Base-by-base conservation (phyloP, 2,329 filamentous ascomycete genomes). In the Arachnopeziza araneosa region DNA sequence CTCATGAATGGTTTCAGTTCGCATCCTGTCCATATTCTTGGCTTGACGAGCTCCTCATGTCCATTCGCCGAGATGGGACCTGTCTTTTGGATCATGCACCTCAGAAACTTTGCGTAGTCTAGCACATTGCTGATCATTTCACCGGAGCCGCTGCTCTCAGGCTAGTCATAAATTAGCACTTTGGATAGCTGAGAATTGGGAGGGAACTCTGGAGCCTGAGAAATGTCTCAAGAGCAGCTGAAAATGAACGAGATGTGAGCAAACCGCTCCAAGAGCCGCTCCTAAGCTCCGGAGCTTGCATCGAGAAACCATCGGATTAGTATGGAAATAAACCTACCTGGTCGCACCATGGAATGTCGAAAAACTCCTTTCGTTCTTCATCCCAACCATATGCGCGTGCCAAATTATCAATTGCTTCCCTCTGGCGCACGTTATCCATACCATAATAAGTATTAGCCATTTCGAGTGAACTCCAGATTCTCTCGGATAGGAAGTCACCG, bases 391-490 rank as follows among this genome's bases (percentile, higher is more conserved):
- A 64, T 8, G 56, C 58, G 12, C 57, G 48, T 2, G 63, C 58
- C 10, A 65, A 50, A 22, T 60, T 24, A 12, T 61, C 55, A 1
- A 50, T 50, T 1, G 48, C 55, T 14, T 44, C 12, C 12, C 12
- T 44, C 54, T 51, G 17, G 12, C 50, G 52, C 24, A 60, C 4
- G 10, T 48, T 61, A 9, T 52, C 55, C 2, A 50, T n/a, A 4
- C 63, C 62, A 48, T 58, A 64, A 44, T 72, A 76, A 0, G 78
- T 78, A 53, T 75, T 72, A 3, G 65, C 64, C 79, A 82, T 81
- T 1, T 71, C 72, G 24, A 82, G 70, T 0, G 78, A 79, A 1
- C 61, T 61, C 73, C 77, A 80, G 36, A 82, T 68, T 10, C 69
- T 60, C 17, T 74, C 65, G 10, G 69, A 68, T 2, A 82, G 66